Evolutionary conservation across 2,329 filamentous ascomycete species (phyloP), one percentile per base, ranked within the genome.

Genomic region (Talaromyces albobiverticillius): DNA sequence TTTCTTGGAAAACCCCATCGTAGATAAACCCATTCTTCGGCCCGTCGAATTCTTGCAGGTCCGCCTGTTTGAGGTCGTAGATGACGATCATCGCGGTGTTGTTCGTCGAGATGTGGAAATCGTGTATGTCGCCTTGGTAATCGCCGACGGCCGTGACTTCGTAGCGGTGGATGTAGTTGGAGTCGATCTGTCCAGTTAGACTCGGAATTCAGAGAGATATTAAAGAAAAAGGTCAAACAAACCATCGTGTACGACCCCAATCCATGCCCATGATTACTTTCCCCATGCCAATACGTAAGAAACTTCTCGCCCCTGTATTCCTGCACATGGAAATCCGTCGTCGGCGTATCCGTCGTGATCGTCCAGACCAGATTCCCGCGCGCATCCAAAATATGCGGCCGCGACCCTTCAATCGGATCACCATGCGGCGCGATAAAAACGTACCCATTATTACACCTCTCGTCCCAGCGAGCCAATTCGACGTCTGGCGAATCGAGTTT

Each of bases 1-100:
- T 59, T 60, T 79, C 76, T 55, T 78, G 74, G 55, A 79, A 74
- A 0, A 71, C 55, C 9, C 69, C 62, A 53, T 76, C 72, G 34
- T 57, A 64, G 58, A 72, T 71, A 71, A 71, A 76, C 57, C 67
- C 76, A 10, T 64, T 45, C 26, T 64, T 53, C 4, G 61, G 61
- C 3, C 72, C 70, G n/a, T 68, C 73, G 3, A 75, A 60, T 3
- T 61, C 58, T 10, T 60, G 63, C 8, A 80, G 66, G 55, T 79
- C 70, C 4, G 62, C 64, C 3, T 65, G 63, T 3, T 68, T 65
- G 2, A 69, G 51, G 14, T 71, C 65, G 47, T 77, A 78, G 14
- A 73, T 63, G 0, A 70, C 68, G 14, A 78, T 61, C 3, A 79
- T 53, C 1, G 73, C 73, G 1, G 75, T 78, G 20, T 69, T 68